These are phyloP conservation scores for Podochytrium sp. DNA, from an alignment of 192 early-diverging fungal species.

Conservation along the genomic window DNA sequence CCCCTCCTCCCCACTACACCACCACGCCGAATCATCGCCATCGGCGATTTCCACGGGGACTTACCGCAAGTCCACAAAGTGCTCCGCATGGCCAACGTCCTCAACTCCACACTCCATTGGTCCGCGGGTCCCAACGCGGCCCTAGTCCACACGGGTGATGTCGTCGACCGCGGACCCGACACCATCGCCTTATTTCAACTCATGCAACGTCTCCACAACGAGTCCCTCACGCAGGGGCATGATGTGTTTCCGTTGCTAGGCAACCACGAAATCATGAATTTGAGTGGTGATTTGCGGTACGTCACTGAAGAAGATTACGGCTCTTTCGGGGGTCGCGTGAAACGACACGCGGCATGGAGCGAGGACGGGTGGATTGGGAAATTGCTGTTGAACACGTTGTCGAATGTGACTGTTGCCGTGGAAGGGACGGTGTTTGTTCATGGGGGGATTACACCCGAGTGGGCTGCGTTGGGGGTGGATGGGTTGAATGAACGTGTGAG, in stretches of 20 bases:
- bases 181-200: conserved; percentile 71
- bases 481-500: conserved; percentile 52
- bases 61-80: conserved; percentile 52
- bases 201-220: conserved; percentile 56
- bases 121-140: conserved; percentile 49
- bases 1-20: not conserved
- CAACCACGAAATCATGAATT: conserved; percentile 72
- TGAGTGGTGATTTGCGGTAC: conserved; percentile 62
- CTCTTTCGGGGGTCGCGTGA: conserved; percentile 55
- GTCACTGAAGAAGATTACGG: conserved; percentile 55
- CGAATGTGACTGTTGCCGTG: conserved; percentile 53
- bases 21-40: conserved; percentile 3
- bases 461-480: conserved; percentile 50
- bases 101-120: conserved; percentile 67
- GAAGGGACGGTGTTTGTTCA: conserved; percentile 64
- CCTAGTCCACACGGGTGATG: conserved; percentile 78
- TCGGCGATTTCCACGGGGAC: conserved; percentile 77
- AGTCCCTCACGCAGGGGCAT: conserved; percentile 59
- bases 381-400: conserved; percentile 8
- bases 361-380: conserved; percentile 58
- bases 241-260: conserved; percentile 49
- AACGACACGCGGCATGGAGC: conserved; percentile 51
- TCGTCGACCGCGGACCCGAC: conserved; percentile 76
- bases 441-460: conserved; percentile 54
- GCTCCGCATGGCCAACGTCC: conserved; percentile 62